Base-by-base conservation (phyloP, 129 eudicot species). In the Pittosporum tobira region DNA sequence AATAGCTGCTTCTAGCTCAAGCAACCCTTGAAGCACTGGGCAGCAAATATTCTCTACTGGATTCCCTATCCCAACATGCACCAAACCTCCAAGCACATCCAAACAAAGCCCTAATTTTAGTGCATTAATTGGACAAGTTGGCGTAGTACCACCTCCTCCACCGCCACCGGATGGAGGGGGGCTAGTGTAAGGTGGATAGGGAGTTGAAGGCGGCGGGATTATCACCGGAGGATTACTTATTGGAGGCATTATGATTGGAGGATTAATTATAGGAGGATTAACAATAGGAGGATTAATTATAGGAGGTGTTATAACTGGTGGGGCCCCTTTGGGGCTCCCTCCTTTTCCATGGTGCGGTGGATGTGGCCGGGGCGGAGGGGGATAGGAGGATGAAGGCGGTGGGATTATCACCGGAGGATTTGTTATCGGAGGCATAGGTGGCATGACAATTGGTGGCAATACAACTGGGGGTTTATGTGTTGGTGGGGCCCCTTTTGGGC, bases 1-100 rank as follows among this genome's bases (percentile, higher is more conserved):
- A 34, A 91, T 50, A 6, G 98, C 95, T 22, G 98, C 95, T 70
- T 91, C 98, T 50, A 91, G 69, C 78, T 91, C 98, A 11, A 83
- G 83, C 62, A 91, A 68, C n/a, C 95, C 98, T 76, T 78, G 71
- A 18, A 91, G 71, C 55, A 91, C 83, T 1, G 95, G 98, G 45
- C 98, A 91, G 27, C 98, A 91, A 52, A 66, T 65, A 65, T 91
- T 80, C 45, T 75, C 84, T 10, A 71, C 75, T 8, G 94, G 94
- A 59, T 86, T 38, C 42, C 98, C 98, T 49, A 91, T 29, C 15
- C 89, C 94, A 2, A 91, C 62, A 70, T 91, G 98, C 57, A 91
- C 89, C 64, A 91, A 61, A 4, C 98, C 98, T 24, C 98, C 89
- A 1, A 91, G 72, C 13, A 78, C 81, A 62, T 91, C 98, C 57